Evolutionary conservation across 1,284 basidiomycete genomes (phyloP).

Genomic region (Rhodotorula sp.): DNA sequence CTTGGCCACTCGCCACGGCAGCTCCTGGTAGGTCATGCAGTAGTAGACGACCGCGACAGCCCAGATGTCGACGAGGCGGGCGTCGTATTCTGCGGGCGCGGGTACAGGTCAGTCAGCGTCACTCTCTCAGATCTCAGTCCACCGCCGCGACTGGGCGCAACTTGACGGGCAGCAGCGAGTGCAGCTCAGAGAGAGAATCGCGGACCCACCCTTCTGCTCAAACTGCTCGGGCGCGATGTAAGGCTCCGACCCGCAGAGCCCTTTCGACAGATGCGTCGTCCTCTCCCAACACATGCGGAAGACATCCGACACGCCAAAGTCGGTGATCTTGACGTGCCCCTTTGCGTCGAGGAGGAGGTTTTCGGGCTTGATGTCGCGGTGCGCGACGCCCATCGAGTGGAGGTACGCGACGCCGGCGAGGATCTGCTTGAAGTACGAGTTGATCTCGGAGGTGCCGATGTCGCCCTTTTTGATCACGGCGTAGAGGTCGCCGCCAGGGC

Average conservation of each 20-base stretch:
- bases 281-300: slow-evolving; percentile 98
- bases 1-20: slow-evolving; percentile 97
- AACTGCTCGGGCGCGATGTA: slow-evolving; percentile 99
- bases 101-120: slow-evolving; percentile 6
- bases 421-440: slow-evolving; percentile 98
- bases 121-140: slow-evolving; percentile 10
- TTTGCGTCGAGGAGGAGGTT: slow-evolving; percentile 90
- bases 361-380: slow-evolving; percentile 97
- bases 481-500: slow-evolving; percentile 93
- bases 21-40: slow-evolving; percentile 93
- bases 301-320: slow-evolving; percentile 97
- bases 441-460: slow-evolving; percentile 90
- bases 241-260: slow-evolving; percentile 93
- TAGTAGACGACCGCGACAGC: slow-evolving; percentile 96
- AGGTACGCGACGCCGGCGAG: slow-evolving; percentile 83
- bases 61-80: slow-evolving; percentile 96
- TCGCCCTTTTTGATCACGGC: slow-evolving; percentile 96
- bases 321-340: slow-evolving; percentile 95
- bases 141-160: background rate
- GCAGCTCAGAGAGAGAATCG: slow-evolving; percentile 40
- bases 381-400: slow-evolving; percentile 93
- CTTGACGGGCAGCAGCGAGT: background rate
- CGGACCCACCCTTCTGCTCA: slow-evolving; percentile 80
- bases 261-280: slow-evolving; percentile 94
- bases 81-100: slow-evolving; percentile 77